Conservation (phyloP, 164 flowering plant genomes). For the Nelumbo lutea region DNA sequence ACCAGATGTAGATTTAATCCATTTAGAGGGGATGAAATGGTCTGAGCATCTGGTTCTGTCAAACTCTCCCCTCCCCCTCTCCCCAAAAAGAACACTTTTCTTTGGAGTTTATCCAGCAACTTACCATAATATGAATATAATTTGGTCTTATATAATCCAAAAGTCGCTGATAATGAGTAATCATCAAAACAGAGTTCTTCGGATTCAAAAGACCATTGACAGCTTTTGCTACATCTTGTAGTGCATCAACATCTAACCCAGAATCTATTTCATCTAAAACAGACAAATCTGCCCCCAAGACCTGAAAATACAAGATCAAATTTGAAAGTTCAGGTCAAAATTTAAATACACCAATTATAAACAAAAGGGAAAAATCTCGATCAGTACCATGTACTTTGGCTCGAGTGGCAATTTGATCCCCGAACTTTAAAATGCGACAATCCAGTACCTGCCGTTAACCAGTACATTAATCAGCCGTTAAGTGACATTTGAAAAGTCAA, state of each 20-base stretch:
- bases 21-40: not conserved
- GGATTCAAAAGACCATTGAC: conserved; percentile 75
- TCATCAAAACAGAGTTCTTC: conserved; percentile 75
- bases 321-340: not conserved
- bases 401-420: too few species aligned
- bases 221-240: conserved; percentile 84
- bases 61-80: too few species aligned
- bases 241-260: conserved; percentile 97
- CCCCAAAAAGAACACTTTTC: not conserved
- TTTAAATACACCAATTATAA: not conserved
- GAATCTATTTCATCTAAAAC: conserved; percentile 97
- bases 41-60: too few species aligned
- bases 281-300: conserved; percentile 90
- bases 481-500: too few species aligned
- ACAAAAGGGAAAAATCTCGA: too few species aligned
- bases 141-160: conserved; percentile 72
- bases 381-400: too few species aligned
- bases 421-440: too few species aligned
- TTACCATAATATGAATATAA: conserved; percentile 85
- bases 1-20: not conserved
- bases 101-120: conserved; percentile 10
- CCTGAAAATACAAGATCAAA: conserved; percentile 39
- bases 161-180: conserved; percentile 90
- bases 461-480: too few species aligned
- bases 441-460: too few species aligned